phyloP scores from a whole-genome alignment of 2,329 filamentous ascomycete species.

The Ceratocystis destructans region DNA sequence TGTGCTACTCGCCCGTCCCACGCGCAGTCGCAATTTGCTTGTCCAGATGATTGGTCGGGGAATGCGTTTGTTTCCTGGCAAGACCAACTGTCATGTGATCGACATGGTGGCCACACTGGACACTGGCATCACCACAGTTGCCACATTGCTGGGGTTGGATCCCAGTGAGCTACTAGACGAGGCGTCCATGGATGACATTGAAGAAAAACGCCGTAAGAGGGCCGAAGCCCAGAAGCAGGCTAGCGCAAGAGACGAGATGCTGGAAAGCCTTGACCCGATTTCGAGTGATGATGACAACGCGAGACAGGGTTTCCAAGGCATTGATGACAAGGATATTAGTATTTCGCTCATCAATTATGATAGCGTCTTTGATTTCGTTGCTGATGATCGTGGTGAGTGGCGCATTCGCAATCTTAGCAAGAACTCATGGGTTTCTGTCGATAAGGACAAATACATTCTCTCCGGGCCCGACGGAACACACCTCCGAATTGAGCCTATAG shows the following conservation, averaged over 20 bases:
- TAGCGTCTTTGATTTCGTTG: conserved; percentile 78
- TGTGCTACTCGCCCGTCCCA: conserved; percentile 74
- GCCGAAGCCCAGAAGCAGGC: conserved; percentile 33
- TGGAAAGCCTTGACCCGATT: neutral
- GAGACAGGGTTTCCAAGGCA: no score
- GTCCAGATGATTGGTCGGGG: conserved; percentile 97
- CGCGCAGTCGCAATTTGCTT: conserved; percentile 79
- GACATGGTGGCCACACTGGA: conserved; percentile 84
- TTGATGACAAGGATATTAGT: conserved; percentile 20
- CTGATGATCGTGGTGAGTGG: conserved; percentile 63
- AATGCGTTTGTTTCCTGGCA: conserved; percentile 67
- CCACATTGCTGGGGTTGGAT: conserved; percentile 85
- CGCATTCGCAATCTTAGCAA: conserved; percentile 65
- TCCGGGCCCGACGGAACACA: conserved; percentile 50
- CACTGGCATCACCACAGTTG: conserved; percentile 76
- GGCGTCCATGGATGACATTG: conserved; percentile 50
- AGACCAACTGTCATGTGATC: conserved; percentile 83
- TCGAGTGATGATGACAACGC: no score
- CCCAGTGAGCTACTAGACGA: conserved; percentile 60
- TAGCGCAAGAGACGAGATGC: conserved; percentile 10
- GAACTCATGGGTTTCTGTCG: conserved; percentile 71
- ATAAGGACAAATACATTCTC: conserved; percentile 57
- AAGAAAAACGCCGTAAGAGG: conserved; percentile 27
- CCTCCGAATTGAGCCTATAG: conserved; percentile 34
- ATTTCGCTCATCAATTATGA: conserved; percentile 83